Percentiles rank a stretch among this genome's conserved stretches.
Evolutionary conservation across 2,329 filamentous ascomycete species (phyloP).

Genomic region (Botryosphaeria dothidea): DNA sequence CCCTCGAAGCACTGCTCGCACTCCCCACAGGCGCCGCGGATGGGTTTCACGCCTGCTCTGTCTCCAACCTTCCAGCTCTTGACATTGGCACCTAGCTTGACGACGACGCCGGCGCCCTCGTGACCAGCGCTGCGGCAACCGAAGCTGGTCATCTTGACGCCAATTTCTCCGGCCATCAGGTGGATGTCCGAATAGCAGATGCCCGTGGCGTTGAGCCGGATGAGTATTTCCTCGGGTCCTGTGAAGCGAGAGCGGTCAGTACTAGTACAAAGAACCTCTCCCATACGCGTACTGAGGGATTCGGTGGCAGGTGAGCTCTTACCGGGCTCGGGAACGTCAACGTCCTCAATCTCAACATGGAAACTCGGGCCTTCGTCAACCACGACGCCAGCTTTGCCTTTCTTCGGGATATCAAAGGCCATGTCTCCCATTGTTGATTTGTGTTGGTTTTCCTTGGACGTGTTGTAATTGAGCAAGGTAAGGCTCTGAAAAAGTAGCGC

Average conservation of each 20-base stretch:
- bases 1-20: constrained; percentile 54
- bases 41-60: constrained; percentile 54
- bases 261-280: background rate
- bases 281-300: no score
- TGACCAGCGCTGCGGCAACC: constrained; percentile 53
- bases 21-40: constrained; percentile 52
- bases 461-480: no score
- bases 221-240: constrained; percentile 58
- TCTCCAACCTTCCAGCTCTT: constrained; percentile 54
- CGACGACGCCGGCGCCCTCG: constrained; percentile 60
- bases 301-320: no score
- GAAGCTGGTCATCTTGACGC: constrained; percentile 41
- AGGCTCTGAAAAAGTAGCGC: no score
- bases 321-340: constrained; percentile 52
- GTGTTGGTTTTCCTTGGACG: no score
- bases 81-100: constrained; percentile 56
- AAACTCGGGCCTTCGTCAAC: constrained; percentile 54
- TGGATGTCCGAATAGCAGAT: constrained; percentile 62
- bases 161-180: constrained; percentile 56
- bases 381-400: constrained; percentile 54
- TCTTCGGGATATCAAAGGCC: constrained; percentile 43
- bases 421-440: background rate
- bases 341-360: constrained; percentile 46
- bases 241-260: background rate
- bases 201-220: constrained; percentile 60